Evolutionary conservation across 1,139 yeast species (phyloP).

Genomic region (Geotrichum australiense): DNA sequence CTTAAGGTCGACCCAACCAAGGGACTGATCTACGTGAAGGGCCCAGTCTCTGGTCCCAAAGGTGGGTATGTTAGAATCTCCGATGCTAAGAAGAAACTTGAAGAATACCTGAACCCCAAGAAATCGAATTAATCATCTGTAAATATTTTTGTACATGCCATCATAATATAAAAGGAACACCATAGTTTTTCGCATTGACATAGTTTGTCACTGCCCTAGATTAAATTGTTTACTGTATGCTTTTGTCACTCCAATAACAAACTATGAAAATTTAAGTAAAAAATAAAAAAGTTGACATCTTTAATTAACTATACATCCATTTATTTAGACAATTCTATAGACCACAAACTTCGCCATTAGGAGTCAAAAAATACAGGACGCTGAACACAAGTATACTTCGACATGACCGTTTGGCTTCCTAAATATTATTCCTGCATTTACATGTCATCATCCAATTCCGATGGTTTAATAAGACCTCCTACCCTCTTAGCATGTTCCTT

Average conservation of each 20-base stretch:
- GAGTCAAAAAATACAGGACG: too few species aligned
- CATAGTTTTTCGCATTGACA: too few species aligned
- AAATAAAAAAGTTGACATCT: too few species aligned
- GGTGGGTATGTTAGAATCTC: constrained; percentile 67
- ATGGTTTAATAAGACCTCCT: constrained; percentile 92
- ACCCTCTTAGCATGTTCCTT: constrained; percentile 78
- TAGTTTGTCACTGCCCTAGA: neutral
- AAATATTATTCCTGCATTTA: constrained; percentile 4
- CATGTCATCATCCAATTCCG: constrained; percentile 72
- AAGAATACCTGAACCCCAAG: constrained; percentile 11
- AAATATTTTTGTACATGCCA: constrained; percentile 1
- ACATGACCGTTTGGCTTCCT: too few species aligned
- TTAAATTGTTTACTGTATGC: neutral
- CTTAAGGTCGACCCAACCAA: constrained; percentile 73
- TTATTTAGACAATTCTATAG: constrained; percentile 4
- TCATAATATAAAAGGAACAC: neutral
- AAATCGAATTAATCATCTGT: constrained; percentile 1
- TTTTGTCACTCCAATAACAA: neutral
- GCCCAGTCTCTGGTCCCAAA: constrained; percentile 86
- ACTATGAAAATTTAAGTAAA: too few species aligned
- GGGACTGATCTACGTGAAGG: constrained; percentile 78
- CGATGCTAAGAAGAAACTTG: constrained; percentile 55
- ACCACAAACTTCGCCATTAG: too few species aligned
- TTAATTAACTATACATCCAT: neutral
- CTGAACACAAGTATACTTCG: too few species aligned